Evolutionary conservation across 345 rosid species (phyloP), one percentile per base, ranked within the genome.

Genomic region (Salix koriyanagi): DNA sequence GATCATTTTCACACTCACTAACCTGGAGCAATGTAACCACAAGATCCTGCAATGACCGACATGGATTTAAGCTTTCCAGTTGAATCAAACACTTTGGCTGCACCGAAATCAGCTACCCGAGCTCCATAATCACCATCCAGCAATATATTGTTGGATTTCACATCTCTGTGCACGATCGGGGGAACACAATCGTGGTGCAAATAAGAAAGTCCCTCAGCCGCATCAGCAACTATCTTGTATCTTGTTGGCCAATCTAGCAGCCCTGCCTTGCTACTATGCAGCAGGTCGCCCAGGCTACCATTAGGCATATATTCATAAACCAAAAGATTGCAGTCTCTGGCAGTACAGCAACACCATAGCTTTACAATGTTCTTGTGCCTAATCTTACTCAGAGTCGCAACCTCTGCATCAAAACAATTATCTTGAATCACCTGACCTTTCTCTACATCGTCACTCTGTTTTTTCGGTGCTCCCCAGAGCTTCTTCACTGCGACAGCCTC

Each of bases 21-120:
- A 94, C 99, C 99, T 84, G 99, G 99, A 39, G 99, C 99, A 73
- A 96, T 94, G 84, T 96, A 96, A 71, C 99, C 99, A 71, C 98
- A 92, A 50, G 99, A 96, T 15, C 99, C 99, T 21, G 99, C 97
- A 64, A 96, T 91, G 19, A 87, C 89, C 15, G 99, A 96, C 99
- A 96, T 96, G 15, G 99, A 94, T 76, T 92, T 88, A 1, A 87
- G 94, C 75, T 89, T 96, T 42, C 92, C 97, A 3, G 91, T 83
- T 42, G 82, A 65, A 80, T 90, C 97, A 5, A 91, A 88, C 15
- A 87, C 94, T 87, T 96, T 96, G 60, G 99, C 99, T 26, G 91
- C 90, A 2, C 99, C 99, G 52, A 96, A 96, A 86, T 96, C 99
- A 13, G 99, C 99, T 19, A 96, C 92, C 74, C 96, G 85, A n/a